phyloP scores from a whole-genome alignment of 768 basidiomycete species.

The Grammothele lineata region DNA sequence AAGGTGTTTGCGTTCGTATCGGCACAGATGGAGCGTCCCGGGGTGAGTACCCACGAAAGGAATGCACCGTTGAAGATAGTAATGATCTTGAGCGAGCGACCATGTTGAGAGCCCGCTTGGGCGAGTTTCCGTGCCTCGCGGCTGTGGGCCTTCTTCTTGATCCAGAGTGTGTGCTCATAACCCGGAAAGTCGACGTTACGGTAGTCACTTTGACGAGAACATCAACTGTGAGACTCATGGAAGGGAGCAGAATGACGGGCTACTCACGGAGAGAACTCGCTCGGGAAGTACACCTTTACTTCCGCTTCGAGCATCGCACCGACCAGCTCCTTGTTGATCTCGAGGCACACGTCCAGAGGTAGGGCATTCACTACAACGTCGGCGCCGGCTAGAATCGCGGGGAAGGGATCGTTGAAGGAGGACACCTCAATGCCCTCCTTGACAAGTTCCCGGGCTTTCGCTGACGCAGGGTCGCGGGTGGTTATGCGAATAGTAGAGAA shows the following conservation, averaged over 20 bases:
- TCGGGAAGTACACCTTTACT: slow-evolving; percentile 19
- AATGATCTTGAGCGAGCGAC: slow-evolving; percentile 9
- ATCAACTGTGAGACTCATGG: neutral
- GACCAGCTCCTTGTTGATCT: slow-evolving; percentile 1
- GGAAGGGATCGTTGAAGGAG: neutral
- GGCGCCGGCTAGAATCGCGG: neutral
- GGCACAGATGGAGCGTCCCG: too few relatives aligned
- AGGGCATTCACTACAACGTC: slow-evolving; percentile 11
- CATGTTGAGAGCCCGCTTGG: neutral
- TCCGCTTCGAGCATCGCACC: slow-evolving; percentile 8
- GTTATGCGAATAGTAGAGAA: neutral
- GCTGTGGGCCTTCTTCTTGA: slow-evolving; percentile 6
- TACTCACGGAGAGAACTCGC: slow-evolving; percentile 17
- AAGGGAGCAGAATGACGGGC: neutral
- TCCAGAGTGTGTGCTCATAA: slow-evolving; percentile 9
- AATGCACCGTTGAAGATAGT: slow-evolving; percentile 18
- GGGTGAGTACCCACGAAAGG: neutral
- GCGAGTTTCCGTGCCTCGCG: slow-evolving; percentile 3
- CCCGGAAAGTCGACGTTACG: slow-evolving; percentile 14
- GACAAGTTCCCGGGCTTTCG: slow-evolving; percentile 1
- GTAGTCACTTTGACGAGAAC: slow-evolving; percentile 11
- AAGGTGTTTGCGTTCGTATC: neutral
- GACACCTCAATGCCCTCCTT: neutral
- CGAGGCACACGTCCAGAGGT: neutral
- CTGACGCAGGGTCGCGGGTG: neutral